These are phyloP conservation scores for Rhododendron williamsianum DNA, from an alignment of 148 eudicot genomes.

Conservation along the genomic window DNA sequence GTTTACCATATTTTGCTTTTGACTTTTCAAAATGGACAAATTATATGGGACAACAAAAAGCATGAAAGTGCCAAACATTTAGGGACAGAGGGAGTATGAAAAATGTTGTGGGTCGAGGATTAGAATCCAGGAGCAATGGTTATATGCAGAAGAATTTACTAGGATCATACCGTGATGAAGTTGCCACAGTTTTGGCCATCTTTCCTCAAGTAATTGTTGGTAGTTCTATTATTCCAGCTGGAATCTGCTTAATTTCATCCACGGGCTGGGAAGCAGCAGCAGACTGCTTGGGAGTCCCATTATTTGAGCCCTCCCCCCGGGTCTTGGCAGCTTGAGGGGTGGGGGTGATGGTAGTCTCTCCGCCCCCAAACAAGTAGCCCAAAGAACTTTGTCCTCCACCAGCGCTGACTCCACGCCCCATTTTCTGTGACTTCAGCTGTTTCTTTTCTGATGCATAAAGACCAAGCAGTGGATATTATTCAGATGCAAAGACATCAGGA, in stretches of 20 bases:
- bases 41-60: no score
- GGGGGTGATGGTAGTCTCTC: slow-evolving; percentile 20
- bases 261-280: slow-evolving; percentile 15
- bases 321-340: slow-evolving; percentile 14
- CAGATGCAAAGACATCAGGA: background rate
- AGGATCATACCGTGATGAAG: slow-evolving; percentile 26
- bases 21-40: no score
- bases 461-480: background rate
- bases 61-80: no score
- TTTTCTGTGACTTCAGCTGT: slow-evolving; percentile 3
- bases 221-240: slow-evolving; percentile 19
- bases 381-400: slow-evolving; percentile 39
- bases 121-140: background rate
- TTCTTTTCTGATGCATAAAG: background rate
- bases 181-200: slow-evolving; percentile 35
- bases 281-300: slow-evolving; percentile 6
- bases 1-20: no score
- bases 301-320: slow-evolving; percentile 3
- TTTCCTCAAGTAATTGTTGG: slow-evolving; percentile 24
- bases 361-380: slow-evolving; percentile 35
- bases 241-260: slow-evolving; percentile 19
- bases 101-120: background rate
- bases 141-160: background rate
- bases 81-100: no score
- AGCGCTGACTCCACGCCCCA: slow-evolving; percentile 39